phyloP scores from a whole-genome alignment of 768 basidiomycete genomes.

The Dendrothele bispora region DNA sequence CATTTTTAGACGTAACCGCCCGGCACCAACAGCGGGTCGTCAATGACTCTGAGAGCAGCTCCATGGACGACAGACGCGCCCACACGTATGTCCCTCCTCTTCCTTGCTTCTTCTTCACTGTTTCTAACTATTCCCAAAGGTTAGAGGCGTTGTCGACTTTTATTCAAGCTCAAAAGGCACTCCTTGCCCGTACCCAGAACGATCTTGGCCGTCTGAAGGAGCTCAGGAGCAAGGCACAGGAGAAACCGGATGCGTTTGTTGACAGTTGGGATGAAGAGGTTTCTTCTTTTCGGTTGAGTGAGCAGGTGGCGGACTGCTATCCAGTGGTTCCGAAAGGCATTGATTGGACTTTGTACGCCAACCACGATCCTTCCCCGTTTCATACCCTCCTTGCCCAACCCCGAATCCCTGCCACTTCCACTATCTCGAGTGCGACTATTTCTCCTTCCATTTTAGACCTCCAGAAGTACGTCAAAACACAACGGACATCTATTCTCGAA shows the following conservation, averaged over 20 bases:
- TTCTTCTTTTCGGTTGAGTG: conserved; percentile 37
- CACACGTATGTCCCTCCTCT: conserved; percentile 1
- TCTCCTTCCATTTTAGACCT: conserved; percentile 42
- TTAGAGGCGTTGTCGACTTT: conserved; percentile 7
- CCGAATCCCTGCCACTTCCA: conserved; percentile 38
- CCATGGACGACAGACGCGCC: conserved; percentile 10
- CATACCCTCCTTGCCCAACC: conserved; percentile 41
- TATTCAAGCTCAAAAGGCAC: conserved; percentile 5
- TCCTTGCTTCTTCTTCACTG: not conserved
- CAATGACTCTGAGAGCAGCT: conserved; percentile 8
- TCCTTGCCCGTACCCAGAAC: conserved; percentile 7
- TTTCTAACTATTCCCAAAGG: not conserved
- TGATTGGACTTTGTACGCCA: conserved; percentile 62
- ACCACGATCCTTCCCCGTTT: conserved; percentile 54
- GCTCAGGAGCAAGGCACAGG: conserved; percentile 39
- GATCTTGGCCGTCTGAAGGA: conserved; percentile 37
- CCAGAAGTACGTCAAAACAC: conserved; percentile 56
- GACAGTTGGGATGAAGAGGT: conserved; percentile 35
- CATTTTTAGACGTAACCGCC: too few species aligned
- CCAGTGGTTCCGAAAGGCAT: conserved; percentile 47
- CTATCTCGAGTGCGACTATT: conserved; percentile 40
- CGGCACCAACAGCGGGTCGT: too few species aligned
- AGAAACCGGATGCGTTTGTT: conserved; percentile 32
- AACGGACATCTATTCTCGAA: conserved; percentile 51
- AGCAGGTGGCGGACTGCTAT: conserved; percentile 39